Evolutionary conservation across 2,329 filamentous ascomycete genomes (phyloP).

Genomic region (Cordyceps cateniannulata): DNA sequence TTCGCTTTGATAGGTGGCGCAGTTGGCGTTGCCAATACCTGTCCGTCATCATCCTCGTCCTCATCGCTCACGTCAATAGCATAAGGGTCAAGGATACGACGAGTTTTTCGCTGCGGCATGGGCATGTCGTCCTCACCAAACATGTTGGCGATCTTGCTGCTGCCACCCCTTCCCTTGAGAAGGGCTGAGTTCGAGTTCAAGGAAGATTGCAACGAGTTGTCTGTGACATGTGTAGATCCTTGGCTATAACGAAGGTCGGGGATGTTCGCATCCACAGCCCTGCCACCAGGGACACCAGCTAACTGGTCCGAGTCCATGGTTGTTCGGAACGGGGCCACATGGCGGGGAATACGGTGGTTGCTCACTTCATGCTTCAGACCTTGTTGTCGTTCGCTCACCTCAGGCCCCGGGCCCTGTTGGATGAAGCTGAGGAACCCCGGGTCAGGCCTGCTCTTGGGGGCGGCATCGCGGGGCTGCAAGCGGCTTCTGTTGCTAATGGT

Average conservation of each 20-base stretch:
- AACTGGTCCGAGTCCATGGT: slow-evolving; percentile 84
- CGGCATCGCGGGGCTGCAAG: slow-evolving; percentile 66
- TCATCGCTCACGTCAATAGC: slow-evolving; percentile 80
- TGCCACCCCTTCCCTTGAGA: slow-evolving; percentile 35
- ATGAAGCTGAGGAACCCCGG: slow-evolving; percentile 95
- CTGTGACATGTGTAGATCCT: slow-evolving; percentile 50
- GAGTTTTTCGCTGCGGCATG: slow-evolving; percentile 66
- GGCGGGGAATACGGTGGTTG: slow-evolving; percentile 65
- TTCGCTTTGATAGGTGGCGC: slow-evolving; percentile 31
- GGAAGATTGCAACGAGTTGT: slow-evolving; percentile 57
- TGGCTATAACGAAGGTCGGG: slow-evolving; percentile 51
- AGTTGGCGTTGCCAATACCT: slow-evolving; percentile 34
- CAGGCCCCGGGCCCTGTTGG: slow-evolving; percentile 75
- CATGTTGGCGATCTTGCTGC: slow-evolving; percentile 27
- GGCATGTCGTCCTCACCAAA: slow-evolving; percentile 47
- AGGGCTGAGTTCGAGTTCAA: slow-evolving; percentile 72
- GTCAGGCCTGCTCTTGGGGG: slow-evolving; percentile 56
- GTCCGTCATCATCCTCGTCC: slow-evolving; percentile 51
- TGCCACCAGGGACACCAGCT: slow-evolving; percentile 45
- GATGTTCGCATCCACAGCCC: slow-evolving; percentile 50
- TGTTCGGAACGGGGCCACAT: slow-evolving; percentile 76
- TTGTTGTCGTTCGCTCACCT: no score
- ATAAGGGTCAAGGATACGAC: slow-evolving; percentile 80
- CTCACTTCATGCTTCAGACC: no score
- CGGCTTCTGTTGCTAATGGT: slow-evolving; percentile 41